Evolutionary conservation across 352 stramenopile species (phyloP), one percentile per base, ranked within the genome.

Genomic region (Pythium biforme): DNA sequence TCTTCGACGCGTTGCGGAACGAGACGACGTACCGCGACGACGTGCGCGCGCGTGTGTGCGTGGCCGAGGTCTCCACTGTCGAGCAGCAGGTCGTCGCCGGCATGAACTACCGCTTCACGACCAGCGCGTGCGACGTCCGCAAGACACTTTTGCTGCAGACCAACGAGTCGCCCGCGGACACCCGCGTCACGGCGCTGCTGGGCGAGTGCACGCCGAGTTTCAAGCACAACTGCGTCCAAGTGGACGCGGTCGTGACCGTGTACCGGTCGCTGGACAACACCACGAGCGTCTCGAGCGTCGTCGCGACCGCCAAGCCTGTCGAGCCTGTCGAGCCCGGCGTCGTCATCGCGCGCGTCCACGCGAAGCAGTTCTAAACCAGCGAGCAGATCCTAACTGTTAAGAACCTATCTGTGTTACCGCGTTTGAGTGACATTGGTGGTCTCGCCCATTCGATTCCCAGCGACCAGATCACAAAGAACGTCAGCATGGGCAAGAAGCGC

Each of bases 401-500:
- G 25, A 54, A 56, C 50, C 17, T 29, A 15, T 34, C 29, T 29
- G 20, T 49, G 7, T 27, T 50, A 17, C 45, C 46, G 55, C 56
- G 22, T 23, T 48, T 55, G 27, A 56, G 34, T 63, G 56, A 41
- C 56, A 3, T 55, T 15, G 10, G 49, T 20, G 33, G 31, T 25
- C 29, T 56, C 25, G 11, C 26, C 55, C 56, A 64, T 43, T 57
- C 58, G 26, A 41, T 45, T 43, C 7, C 31, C 4, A 33, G 4
- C 29, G 29, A 33, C 14, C 7, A 1, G 31, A 37, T 15, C 31
- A 37, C 10, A 9, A 33, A 37, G 31, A 14, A 48, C 20, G 59
- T 50, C 49, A 57, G 50, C 52, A 76, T 76, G 69, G 69, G 69
- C 48, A 76, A 76, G 66, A 76, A 76, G 58, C 62, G 59, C 31